Conservation (phyloP, 2,329 filamentous ascomycete genomes). For the Clarireedia homoeocarpa region DNA sequence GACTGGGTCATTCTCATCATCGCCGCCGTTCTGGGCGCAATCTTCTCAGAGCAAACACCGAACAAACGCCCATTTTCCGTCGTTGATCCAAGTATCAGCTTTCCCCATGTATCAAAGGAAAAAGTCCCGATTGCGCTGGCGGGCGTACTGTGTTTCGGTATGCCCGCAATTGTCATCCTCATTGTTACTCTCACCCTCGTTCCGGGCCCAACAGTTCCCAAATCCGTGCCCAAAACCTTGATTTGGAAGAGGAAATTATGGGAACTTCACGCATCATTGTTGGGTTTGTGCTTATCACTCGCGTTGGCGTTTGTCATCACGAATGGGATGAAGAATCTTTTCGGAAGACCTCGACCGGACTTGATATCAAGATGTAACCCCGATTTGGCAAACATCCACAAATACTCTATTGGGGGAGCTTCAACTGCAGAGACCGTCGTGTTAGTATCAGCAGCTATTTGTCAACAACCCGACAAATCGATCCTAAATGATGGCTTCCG, state of each 20-base stretch:
- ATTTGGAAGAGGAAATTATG: slow-evolving; percentile 79
- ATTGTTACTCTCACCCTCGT: slow-evolving; percentile 62
- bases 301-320: slow-evolving; percentile 72
- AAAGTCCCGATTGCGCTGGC: slow-evolving; percentile 63
- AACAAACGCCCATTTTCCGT: slow-evolving; percentile 66
- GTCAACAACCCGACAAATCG: slow-evolving; percentile 52
- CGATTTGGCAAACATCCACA: slow-evolving; percentile 54
- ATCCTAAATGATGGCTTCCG: slow-evolving; percentile 75
- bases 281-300: slow-evolving; percentile 69
- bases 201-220: slow-evolving; percentile 60
- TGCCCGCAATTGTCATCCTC: slow-evolving; percentile 61
- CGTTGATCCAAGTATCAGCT: slow-evolving; percentile 68
- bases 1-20: slow-evolving; percentile 8
- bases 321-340: slow-evolving; percentile 72
- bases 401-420: slow-evolving; percentile 57
- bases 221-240: slow-evolving; percentile 52
- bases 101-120: slow-evolving; percentile 62
- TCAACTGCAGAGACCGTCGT: slow-evolving; percentile 41
- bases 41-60: slow-evolving; percentile 35
- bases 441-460: slow-evolving; percentile 71
- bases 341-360: slow-evolving; percentile 58
- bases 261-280: slow-evolving; percentile 81
- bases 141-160: slow-evolving; percentile 51
- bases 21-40: not conserved
- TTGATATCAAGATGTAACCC: slow-evolving; percentile 66